Evolutionary conservation across 2,329 filamentous ascomycete genomes (phyloP), one percentile per base, ranked within the genome.

Genomic region (Verticillium longisporum): DNA sequence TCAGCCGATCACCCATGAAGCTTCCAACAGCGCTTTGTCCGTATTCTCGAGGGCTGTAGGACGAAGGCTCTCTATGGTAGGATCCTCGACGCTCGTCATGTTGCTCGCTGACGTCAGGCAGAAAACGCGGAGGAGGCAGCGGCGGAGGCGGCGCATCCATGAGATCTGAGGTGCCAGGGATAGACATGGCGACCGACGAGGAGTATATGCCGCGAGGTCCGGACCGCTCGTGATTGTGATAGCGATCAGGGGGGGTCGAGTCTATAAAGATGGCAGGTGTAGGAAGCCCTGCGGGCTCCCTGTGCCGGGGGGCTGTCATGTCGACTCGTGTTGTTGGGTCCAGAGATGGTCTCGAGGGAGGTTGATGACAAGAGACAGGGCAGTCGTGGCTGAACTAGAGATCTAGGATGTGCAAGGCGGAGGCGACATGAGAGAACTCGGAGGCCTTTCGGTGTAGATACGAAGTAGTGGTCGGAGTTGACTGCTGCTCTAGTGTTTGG

Each of bases 61-160:
- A 68, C 55, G 63, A 62, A 2, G 61, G 66, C n/a, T 68, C 67
- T 34, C 68, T 70, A 5, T 68, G 63, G 31, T 65, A 68, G 41
- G 72, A 69, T 54, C 71, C 71, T 37, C 68, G 68, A 14, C 73
- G 70, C 56, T 74, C 72, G 45, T 73, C 66, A 38, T 68, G 57
- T 34, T 67, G 66, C 54, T 69, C 63, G 60, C 71, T 67, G 34
- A 75, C 75, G 41, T 69, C 67, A 41, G 74, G 75, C 5, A 74
- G 69, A 37, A 72, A 68, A 56, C 72, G 72, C 6, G 79, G 79
- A n/a, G 78, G 78, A n/a, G 78, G 79, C 55, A 81, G 65, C 11
- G 57, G 57, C 38, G 79, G 74, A 58, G 78, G 79, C 63, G 78
- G 79, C 2, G 71, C 75, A 63, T 72, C 68, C 62, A 69, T 64